Conservation (phyloP, 139 green algal genomes). For the Nannochloris sp. region DNA sequence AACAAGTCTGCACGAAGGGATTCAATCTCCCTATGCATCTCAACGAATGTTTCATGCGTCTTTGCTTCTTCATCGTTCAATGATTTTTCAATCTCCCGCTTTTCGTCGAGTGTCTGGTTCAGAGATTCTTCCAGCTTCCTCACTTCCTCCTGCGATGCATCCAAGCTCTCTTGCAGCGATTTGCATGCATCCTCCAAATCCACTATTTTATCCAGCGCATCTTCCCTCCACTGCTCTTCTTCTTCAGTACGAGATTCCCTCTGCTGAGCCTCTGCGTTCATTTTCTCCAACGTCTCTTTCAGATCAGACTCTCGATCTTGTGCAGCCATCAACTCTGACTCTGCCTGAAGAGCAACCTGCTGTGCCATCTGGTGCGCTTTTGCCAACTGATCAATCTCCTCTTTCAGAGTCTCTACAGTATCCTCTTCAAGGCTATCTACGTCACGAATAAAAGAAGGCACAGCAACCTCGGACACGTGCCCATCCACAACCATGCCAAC, state of each 20-base stretch:
- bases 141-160: background rate
- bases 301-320: background rate
- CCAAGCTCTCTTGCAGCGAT: background rate
- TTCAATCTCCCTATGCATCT: no score
- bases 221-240: background rate
- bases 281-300: background rate
- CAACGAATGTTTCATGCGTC: no score
- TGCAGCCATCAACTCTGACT: background rate
- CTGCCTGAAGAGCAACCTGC: constrained; percentile 6
- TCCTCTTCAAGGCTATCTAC: background rate
- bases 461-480: background rate
- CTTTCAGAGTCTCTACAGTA: background rate
- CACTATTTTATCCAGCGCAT: constrained; percentile 1
- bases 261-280: background rate
- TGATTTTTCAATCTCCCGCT: background rate
- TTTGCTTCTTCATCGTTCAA: no score
- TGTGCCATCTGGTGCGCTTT: constrained; percentile 1
- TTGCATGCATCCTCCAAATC: constrained; percentile 5
- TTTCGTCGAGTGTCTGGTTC: background rate
- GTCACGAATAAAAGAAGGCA: background rate
- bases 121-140: background rate
- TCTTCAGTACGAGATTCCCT: background rate
- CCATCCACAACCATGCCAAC: background rate
- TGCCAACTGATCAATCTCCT: background rate
- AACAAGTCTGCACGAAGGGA: no score